Evolutionary conservation across 2,329 filamentous ascomycete species (phyloP).

Genomic region (Teratosphaeria viscida): DNA sequence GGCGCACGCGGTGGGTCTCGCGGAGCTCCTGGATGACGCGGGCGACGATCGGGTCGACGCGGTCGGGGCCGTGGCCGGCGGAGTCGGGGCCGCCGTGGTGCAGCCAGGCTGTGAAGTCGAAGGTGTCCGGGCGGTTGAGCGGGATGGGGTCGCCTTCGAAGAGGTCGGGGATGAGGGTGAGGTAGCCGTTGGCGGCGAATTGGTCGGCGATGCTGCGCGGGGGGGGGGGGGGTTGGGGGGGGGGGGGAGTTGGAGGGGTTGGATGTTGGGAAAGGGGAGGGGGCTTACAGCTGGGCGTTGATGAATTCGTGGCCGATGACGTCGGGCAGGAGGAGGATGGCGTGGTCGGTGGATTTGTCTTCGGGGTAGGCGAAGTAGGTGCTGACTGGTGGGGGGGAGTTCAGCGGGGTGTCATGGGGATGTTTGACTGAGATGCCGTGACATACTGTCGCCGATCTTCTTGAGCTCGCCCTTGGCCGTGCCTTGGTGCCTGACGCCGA

Average conservation of each 20-base stretch:
- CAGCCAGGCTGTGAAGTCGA: slow-evolving; percentile 43
- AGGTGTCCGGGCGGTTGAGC: slow-evolving; percentile 42
- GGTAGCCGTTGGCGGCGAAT: slow-evolving; percentile 62
- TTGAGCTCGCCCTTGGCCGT: slow-evolving; percentile 24
- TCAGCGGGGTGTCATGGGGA: background rate
- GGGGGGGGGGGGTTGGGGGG: too few species aligned
- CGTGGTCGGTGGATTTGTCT: slow-evolving; percentile 42
- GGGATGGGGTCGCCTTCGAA: slow-evolving; percentile 56
- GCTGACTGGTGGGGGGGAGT: slow-evolving; percentile 30
- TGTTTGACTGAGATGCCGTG: background rate
- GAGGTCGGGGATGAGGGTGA: slow-evolving; percentile 57
- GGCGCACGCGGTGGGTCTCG: slow-evolving; percentile 37
- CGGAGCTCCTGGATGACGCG: slow-evolving; percentile 38
- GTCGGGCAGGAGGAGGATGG: slow-evolving; percentile 48
- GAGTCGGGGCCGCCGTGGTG: slow-evolving; percentile 18
- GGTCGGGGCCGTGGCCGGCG: slow-evolving; percentile 29
- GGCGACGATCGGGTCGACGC: slow-evolving; percentile 45
- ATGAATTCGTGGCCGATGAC: slow-evolving; percentile 47
- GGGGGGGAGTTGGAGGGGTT: too few species aligned
- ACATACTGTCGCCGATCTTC: slow-evolving; percentile 23
- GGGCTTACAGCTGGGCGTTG: slow-evolving; percentile 35
- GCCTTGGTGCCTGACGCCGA: slow-evolving; percentile 29
- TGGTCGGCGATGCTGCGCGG: slow-evolving; percentile 59
- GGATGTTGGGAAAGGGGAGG: too few species aligned
- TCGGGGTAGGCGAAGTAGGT: slow-evolving; percentile 47